Percentiles rank a stretch among this genome's conserved stretches.
Evolutionary conservation across 2,329 filamentous ascomycete species (phyloP).

Genomic region (Keithomyces neogunnii): DNA sequence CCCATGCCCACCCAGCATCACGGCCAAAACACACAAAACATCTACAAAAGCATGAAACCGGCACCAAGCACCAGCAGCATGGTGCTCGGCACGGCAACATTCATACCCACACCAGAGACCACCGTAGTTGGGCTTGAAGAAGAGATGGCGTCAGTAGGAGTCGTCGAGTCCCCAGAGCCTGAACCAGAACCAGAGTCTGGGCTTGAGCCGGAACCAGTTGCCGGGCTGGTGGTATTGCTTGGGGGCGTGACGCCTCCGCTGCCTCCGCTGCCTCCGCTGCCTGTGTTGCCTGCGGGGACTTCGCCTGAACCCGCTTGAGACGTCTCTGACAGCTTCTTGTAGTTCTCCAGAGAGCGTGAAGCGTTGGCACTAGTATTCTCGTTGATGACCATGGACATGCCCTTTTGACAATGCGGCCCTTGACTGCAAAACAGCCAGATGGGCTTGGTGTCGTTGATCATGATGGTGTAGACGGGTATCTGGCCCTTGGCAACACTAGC

Average conservation of each 20-base stretch:
- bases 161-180: not conserved
- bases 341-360: conserved; percentile 40
- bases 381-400: conserved; percentile 73
- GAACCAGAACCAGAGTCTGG: not conserved
- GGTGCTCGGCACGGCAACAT: conserved; percentile 30
- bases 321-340: conserved; percentile 31
- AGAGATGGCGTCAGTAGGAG: not conserved
- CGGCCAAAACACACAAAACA: not conserved
- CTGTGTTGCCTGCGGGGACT: conserved; percentile 10
- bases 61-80: conserved; percentile 34
- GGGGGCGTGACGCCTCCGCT: conserved; percentile 3
- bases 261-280: conserved; percentile 10
- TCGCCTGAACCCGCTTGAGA: conserved; percentile 16
- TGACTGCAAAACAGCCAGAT: conserved; percentile 77
- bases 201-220: conserved; percentile 7
- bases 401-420: conserved; percentile 62
- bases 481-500: conserved; percentile 38
- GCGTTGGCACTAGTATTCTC: conserved; percentile 49
- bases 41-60: conserved; percentile 32
- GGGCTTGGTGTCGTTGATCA: conserved; percentile 59
- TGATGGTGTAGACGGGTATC: conserved; percentile 62
- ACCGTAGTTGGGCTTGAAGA: conserved; percentile 9
- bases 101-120: conserved; percentile 14
- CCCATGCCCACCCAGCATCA: not conserved
- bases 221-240: conserved; percentile 9